Evolutionary conservation across 495 filamentous ascomycete species (phyloP).

Genomic region (Cercophora newfieldiana): DNA sequence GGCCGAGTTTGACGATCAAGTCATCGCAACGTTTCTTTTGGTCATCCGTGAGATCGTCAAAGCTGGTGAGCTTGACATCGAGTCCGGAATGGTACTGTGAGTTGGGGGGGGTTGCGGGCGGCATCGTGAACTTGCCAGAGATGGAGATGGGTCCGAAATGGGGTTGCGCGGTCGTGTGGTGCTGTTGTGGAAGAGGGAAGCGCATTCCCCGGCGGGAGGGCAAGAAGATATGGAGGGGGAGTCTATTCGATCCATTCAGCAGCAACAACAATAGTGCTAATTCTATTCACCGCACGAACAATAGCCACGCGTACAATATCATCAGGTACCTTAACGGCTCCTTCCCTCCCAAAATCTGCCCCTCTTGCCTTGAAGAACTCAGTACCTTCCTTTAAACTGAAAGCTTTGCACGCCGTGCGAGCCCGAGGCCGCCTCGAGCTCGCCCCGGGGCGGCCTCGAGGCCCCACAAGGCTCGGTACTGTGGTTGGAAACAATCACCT

Average conservation of each 20-base stretch:
- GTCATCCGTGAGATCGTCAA: slow-evolving; percentile 5
- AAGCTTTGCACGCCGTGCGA: slow-evolving; percentile 10
- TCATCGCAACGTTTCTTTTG: slow-evolving; percentile 6
- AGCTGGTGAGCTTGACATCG: background rate
- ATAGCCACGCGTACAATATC: slow-evolving; percentile 3
- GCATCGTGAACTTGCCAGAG: slow-evolving; percentile 1
- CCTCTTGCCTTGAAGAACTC: slow-evolving; percentile 10
- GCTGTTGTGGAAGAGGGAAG: slow-evolving; percentile 5
- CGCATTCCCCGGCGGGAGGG: slow-evolving; percentile 5
- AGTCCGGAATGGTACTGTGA: slow-evolving; percentile 9
- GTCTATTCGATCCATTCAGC: slow-evolving; percentile 7
- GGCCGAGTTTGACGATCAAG: slow-evolving; percentile 7
- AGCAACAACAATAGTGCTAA: slow-evolving; percentile 6
- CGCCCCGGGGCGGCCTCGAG: background rate
- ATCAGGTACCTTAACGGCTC: slow-evolving; percentile 6
- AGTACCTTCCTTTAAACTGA: slow-evolving; percentile 10
- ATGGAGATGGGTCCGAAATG: slow-evolving; percentile 1
- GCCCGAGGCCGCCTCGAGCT: slow-evolving; percentile 4
- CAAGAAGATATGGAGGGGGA: slow-evolving; percentile 7
- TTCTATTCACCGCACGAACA: background rate
- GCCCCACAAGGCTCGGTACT: too few species aligned
- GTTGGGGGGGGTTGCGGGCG: background rate
- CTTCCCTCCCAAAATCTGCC: slow-evolving; percentile 11
- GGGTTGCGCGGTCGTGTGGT: slow-evolving; percentile 5
- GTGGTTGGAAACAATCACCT: too few species aligned